A percentile compares a stretch with the other conserved stretches of the same genome.
Conservation (phyloP, 2,329 filamentous ascomycete genomes). For the Cladosporium halotolerans region DNA sequence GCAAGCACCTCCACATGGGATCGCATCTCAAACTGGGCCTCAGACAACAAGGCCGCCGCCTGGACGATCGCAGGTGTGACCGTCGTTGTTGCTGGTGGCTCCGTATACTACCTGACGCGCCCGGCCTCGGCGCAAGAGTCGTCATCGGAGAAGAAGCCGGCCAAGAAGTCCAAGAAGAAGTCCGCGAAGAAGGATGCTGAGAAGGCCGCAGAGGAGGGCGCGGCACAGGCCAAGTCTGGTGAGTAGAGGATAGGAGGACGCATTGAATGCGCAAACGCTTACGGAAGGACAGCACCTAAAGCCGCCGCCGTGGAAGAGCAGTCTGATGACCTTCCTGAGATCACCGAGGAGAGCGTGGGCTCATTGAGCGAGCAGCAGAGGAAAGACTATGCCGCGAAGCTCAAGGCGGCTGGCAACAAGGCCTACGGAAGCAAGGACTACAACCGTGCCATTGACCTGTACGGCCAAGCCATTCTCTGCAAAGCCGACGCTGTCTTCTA, state of each 20-base stretch:
- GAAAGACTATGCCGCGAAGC: conserved; percentile 78
- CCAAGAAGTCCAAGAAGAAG: conserved; percentile 80
- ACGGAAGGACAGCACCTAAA: conserved; percentile 18
- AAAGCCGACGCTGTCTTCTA: conserved; percentile 97
- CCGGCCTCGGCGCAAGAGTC: conserved; percentile 28
- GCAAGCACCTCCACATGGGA: conserved; percentile 72
- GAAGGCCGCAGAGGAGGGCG: conserved; percentile 33
- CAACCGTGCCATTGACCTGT: conserved; percentile 86
- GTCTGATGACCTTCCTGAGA: conserved; percentile 44
- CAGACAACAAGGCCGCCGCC: conserved; percentile 90
- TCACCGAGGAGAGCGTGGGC: conserved; percentile 41
- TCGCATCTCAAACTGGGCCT: conserved; percentile 82
- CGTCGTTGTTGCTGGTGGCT: conserved; percentile 83
- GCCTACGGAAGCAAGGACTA: conserved; percentile 93
- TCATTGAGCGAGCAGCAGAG: conserved; percentile 57
- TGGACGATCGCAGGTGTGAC: conserved; percentile 96
- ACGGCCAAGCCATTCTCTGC: conserved; percentile 93
- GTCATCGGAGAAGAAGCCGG: conserved; percentile 35
- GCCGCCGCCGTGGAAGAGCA: conserved; percentile 29
- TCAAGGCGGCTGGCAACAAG: conserved; percentile 95
- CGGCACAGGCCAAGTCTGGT: conserved; percentile 11
- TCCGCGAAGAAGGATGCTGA: conserved; percentile 65
- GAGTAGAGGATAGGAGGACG: conserved; percentile 11
- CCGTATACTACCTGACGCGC: conserved; percentile 74
- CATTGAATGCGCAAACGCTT: neutral